Conservation (phyloP, 2,329 filamentous ascomycete genomes). For the Aspergillus sp. region DNA sequence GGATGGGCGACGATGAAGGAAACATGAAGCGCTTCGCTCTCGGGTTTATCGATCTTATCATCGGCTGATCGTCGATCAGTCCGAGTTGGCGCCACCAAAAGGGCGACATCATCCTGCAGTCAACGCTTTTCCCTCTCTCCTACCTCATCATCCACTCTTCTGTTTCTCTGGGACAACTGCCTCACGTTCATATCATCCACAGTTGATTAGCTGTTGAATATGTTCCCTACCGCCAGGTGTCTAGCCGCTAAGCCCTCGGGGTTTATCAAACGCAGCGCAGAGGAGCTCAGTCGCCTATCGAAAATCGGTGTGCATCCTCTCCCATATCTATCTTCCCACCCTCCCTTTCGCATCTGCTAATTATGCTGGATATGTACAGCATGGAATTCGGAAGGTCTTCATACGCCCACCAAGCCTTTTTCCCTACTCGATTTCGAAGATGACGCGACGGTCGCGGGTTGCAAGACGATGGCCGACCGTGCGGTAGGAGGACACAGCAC, state of each 20-base stretch:
- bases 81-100: constrained; percentile 1
- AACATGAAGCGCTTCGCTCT: not conserved
- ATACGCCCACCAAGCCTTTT: constrained; percentile 35
- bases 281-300: constrained; percentile 55
- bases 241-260: constrained; percentile 38
- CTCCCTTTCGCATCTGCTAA: constrained; percentile 1
- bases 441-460: constrained; percentile 26
- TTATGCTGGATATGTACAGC: constrained; percentile 21
- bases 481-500: constrained; percentile 84
- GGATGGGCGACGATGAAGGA: constrained; percentile 2
- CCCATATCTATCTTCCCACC: not conserved
- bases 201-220: constrained; percentile 7
- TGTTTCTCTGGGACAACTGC: not conserved
- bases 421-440: constrained; percentile 39
- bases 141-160: not conserved
- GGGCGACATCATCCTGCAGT: not conserved
- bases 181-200: not conserved
- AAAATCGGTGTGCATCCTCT: constrained; percentile 43
- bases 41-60: constrained; percentile 4
- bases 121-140: not conserved
- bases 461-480: constrained; percentile 78
- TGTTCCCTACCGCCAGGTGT: constrained; percentile 37
- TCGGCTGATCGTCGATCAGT: not conserved
- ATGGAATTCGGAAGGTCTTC: constrained; percentile 35
- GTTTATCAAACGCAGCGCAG: constrained; percentile 55